phyloP scores from a whole-genome alignment of 345 rosid species.

The Populus davidiana region DNA sequence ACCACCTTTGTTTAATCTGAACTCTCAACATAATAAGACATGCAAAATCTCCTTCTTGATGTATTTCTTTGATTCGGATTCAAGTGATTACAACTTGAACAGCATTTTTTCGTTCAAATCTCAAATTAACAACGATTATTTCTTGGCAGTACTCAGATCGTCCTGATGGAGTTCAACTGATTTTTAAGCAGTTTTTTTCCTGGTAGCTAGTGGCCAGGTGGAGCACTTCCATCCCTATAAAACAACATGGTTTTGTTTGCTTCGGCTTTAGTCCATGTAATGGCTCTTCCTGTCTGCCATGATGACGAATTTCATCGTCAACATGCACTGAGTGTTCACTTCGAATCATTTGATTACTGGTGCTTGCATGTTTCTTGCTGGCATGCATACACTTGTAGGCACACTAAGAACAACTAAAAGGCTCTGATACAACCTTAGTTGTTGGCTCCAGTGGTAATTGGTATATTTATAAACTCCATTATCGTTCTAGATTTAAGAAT shows the following conservation, averaged over 20 bases:
- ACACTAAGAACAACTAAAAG: no score
- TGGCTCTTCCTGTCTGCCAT: neutral
- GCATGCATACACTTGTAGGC: neutral
- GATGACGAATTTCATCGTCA: neutral
- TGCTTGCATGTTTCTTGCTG: neutral
- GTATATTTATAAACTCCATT: no score
- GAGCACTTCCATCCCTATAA: neutral
- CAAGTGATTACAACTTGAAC: neutral
- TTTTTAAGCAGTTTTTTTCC: neutral
- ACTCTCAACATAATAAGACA: neutral
- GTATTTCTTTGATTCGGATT: neutral
- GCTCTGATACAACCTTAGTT: no score
- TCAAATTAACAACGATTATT: neutral
- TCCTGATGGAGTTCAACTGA: neutral
- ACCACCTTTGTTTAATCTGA: no score
- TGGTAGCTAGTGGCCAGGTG: neutral
- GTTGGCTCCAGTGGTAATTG: neutral
- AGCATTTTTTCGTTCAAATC: no score
- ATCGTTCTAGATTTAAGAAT: no score
- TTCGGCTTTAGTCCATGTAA: neutral
- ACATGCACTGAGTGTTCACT: neutral
- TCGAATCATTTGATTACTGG: neutral
- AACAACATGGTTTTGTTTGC: neutral
- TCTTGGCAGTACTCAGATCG: neutral
- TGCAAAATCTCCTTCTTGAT: no score